Evolutionary conservation across 306 rosid species (phyloP), one percentile per base, ranked within the genome.

Genomic region (Lathyrus oleraceus): DNA sequence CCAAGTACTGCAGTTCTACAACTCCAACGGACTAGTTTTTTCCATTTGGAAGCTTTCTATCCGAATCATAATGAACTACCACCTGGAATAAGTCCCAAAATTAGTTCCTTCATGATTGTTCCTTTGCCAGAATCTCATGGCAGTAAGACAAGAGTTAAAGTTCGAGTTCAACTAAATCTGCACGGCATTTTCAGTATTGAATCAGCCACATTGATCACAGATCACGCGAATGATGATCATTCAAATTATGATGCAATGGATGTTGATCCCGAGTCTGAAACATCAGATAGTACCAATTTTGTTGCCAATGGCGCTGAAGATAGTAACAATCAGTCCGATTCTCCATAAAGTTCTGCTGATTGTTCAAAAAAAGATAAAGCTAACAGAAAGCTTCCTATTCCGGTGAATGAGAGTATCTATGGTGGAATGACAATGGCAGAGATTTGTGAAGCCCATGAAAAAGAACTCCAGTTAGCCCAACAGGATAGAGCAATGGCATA

Each of bases 151-250:
- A 91, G 79, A 85, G 73, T 95, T 72, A 95, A 95, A 84, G 92
- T 87, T 70, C 91, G 77, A 86, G 83, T 87, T 75, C 76, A 71
- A 36, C 79, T 95, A 81, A 85, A 89, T 72, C 87, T 95, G 61
- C 94, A 95, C 19, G 95, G 99, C 44, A 89, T 91, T 71, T 82
- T 91, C 87, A 73, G 75, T 48, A 82, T 91, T 79, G 95, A 87
- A 79, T 87, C 92, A 75, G 95, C 92, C 67, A 83, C 74, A 48
- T 61, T 94, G 83, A 71, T 89, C 19, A 95, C 75, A 52, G 88
- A 91, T 77, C 85, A 78, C 14, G 49, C 76, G 39, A 89, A 74
- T 39, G 85, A 78, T 77, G 43, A 70, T 68, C 75, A 79, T 77
- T 81, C 83, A 73, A 83, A 73, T 47, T 53, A 30, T 68, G 89